phyloP scores from a whole-genome alignment of 2,329 filamentous ascomycete species.

The Aspergillus cejpii region DNA sequence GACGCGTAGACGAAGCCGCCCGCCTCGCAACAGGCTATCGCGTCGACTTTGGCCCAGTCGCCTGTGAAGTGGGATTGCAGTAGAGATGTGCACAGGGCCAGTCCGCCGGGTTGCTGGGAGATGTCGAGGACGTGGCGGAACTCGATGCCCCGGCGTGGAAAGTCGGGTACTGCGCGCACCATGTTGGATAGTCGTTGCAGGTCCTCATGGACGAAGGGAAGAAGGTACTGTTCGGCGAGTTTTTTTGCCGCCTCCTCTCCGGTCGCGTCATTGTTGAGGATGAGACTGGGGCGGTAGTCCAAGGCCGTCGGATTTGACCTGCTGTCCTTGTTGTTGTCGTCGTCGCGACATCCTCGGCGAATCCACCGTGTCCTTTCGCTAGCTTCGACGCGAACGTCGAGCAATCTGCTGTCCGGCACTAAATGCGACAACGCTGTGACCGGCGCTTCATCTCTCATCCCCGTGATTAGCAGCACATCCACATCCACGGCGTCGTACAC shows the following conservation, averaged over 20 bases:
- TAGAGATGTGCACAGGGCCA: slow-evolving; percentile 48
- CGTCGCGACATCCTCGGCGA: slow-evolving; percentile 5
- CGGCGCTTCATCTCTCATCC: slow-evolving; percentile 56
- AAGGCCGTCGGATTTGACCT: slow-evolving; percentile 18
- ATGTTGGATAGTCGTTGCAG: slow-evolving; percentile 46
- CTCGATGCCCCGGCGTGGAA: slow-evolving; percentile 46
- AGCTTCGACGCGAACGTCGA: slow-evolving; percentile 50
- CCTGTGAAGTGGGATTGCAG: slow-evolving; percentile 43
- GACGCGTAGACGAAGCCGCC: slow-evolving; percentile 54
- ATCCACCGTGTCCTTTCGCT: slow-evolving; percentile 31
- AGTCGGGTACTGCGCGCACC: slow-evolving; percentile 46
- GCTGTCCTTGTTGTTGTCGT: slow-evolving; percentile 10
- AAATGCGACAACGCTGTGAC: slow-evolving; percentile 50
- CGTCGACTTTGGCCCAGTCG: slow-evolving; percentile 44
- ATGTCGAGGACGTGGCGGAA: slow-evolving; percentile 57
- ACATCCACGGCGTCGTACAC: slow-evolving; percentile 39
- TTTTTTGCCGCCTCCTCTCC: slow-evolving; percentile 36
- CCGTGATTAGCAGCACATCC: slow-evolving; percentile 56
- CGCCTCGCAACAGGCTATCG: slow-evolving; percentile 50
- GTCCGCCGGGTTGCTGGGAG: slow-evolving; percentile 46
- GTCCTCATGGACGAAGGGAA: slow-evolving; percentile 45
- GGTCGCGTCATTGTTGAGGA: slow-evolving; percentile 48
- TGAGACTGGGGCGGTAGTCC: slow-evolving; percentile 39
- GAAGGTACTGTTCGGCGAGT: slow-evolving; percentile 42
- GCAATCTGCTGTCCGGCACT: slow-evolving; percentile 46